Percentiles rank a stretch among this genome's conserved stretches.
Conservation (phyloP, 441 rosid species). For the Croton setiger region DNA sequence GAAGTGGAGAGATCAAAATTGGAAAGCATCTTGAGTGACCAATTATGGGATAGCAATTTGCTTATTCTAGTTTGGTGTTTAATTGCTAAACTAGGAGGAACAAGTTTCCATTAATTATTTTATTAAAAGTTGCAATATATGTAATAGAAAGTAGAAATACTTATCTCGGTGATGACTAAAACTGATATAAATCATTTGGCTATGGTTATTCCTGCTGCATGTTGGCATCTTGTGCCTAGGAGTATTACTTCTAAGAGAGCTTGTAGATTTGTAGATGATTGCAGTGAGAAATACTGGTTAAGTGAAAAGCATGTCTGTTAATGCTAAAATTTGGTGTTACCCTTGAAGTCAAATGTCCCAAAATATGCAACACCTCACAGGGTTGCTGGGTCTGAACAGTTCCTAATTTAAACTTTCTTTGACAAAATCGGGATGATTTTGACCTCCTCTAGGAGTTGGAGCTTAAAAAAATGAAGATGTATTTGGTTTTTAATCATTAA, state of each 20-base stretch:
- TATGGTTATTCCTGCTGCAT: neutral
- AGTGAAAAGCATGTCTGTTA: neutral
- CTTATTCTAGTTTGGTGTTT: neutral
- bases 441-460: neutral
- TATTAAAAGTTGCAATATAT: too few relatives aligned
- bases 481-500: neutral
- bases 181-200: neutral
- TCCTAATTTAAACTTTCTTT: neutral
- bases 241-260: neutral
- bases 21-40: neutral
- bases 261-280: neutral
- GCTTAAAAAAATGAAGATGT: neutral
- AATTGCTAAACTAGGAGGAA: neutral
- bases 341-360: neutral
- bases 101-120: neutral
- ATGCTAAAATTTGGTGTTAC: neutral
- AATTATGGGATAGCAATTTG: neutral
- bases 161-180: neutral
- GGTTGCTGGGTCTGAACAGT: neutral
- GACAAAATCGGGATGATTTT: neutral
- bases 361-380: neutral
- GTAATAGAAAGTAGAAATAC: neutral
- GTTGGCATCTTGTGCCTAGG: neutral
- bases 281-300: neutral
- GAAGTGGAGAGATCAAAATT: neutral